Conservation (phyloP, 2,329 filamentous ascomycete genomes). For the Esteya vermicola region DNA sequence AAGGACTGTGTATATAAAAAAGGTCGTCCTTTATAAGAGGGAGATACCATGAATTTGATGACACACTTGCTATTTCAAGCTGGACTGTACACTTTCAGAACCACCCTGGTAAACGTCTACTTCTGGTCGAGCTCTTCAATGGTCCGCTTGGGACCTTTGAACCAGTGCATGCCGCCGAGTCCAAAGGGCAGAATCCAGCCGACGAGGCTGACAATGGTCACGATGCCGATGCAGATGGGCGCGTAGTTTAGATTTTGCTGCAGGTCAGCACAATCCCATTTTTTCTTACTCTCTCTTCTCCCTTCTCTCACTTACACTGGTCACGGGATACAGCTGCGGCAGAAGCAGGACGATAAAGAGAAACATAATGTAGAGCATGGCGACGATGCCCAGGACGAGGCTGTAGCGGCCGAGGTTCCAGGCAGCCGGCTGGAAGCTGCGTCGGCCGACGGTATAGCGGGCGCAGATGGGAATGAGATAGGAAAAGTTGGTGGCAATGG, state of each 20-base stretch:
- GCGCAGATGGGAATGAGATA: constrained; percentile 24
- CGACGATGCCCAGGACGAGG: constrained; percentile 13
- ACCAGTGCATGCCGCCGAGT: constrained; percentile 21
- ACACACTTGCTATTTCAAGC: no score
- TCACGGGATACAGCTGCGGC: constrained; percentile 23
- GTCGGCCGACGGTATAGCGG: constrained; percentile 21
- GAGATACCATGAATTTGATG: no score
- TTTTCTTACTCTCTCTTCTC: no score
- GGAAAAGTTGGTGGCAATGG: constrained; percentile 22
- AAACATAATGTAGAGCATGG: constrained; percentile 20
- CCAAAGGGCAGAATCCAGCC: constrained; percentile 22
- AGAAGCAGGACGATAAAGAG: constrained; percentile 21
- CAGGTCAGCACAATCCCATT: no score
- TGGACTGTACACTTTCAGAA: no score
- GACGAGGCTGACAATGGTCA: constrained; percentile 18
- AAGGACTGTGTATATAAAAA: no score
- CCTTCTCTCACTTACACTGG: constrained; percentile 8
- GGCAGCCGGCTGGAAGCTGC: constrained; percentile 18
- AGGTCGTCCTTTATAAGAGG: no score
- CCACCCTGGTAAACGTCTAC: no score
- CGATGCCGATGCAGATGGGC: constrained; percentile 22
- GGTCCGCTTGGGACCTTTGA: constrained; percentile 21
- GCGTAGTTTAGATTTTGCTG: constrained; percentile 23
- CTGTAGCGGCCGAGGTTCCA: constrained; percentile 19
- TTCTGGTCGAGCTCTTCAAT: constrained; percentile 12